Evolutionary conservation across 192 early-diverging fungal species (phyloP).

Genomic region (Funneliformis mosseae): DNA sequence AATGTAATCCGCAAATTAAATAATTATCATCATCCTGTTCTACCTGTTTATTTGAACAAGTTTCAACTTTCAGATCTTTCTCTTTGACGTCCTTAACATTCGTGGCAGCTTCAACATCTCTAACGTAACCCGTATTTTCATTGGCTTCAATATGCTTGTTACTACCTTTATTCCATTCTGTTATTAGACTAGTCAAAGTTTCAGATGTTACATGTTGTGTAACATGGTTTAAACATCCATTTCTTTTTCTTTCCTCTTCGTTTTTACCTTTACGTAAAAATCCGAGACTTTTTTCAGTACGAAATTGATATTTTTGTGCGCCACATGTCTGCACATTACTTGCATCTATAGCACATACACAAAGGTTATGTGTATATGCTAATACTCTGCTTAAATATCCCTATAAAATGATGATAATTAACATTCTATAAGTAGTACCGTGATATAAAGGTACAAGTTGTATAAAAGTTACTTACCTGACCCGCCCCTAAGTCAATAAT

Average conservation of each 20-base stretch:
- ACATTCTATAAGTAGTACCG: not conserved
- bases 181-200: not conserved
- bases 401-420: slow-evolving; percentile 29
- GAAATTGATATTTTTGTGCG: slow-evolving; percentile 60
- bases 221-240: not conserved
- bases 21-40: slow-evolving; percentile 45
- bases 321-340: slow-evolving; percentile 73
- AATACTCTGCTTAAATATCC: slow-evolving; percentile 71
- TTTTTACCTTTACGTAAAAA: not conserved
- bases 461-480: slow-evolving; percentile 21
- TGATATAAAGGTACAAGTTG: not conserved
- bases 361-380: slow-evolving; percentile 64
- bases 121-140: not conserved
- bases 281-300: slow-evolving; percentile 50
- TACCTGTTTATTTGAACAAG: not conserved
- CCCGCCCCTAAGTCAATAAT: slow-evolving; percentile 79
- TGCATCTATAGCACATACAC: slow-evolving; percentile 71
- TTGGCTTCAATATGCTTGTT: not conserved
- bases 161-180: not conserved
- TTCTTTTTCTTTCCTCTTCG: not conserved
- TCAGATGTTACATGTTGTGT: slow-evolving; percentile 4
- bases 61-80: not conserved
- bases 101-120: not conserved
- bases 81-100: too few relatives aligned
- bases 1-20: slow-evolving; percentile 81